Evolutionary conservation across 495 filamentous ascomycete species (phyloP).

Genomic region (Halenospora varia): DNA sequence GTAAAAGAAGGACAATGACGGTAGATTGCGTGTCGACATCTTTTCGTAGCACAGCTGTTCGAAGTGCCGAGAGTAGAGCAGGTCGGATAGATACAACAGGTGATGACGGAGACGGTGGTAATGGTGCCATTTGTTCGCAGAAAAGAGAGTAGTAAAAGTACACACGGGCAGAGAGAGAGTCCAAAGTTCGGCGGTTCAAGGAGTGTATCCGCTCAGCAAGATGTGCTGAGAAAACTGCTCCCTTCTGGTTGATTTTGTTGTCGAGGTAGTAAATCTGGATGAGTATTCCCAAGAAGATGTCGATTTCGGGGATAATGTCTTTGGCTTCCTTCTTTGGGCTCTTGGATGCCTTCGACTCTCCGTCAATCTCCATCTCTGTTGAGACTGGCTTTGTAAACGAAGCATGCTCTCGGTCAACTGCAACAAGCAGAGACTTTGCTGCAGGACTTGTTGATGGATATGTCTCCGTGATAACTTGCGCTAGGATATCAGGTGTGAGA

Average conservation of each 20-base stretch:
- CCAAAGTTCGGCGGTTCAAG: conserved; percentile 88
- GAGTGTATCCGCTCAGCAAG: conserved; percentile 80
- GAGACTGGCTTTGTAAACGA: conserved; percentile 47
- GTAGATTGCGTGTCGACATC: conserved; percentile 95
- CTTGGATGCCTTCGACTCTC: conserved; percentile 45
- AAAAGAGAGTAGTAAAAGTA: conserved; percentile 98
- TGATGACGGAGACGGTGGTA: conserved; percentile 82
- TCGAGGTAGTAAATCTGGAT: conserved; percentile 88
- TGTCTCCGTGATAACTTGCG: conserved; percentile 75
- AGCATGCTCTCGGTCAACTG: conserved; percentile 60
- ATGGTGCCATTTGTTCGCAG: conserved; percentile 79
- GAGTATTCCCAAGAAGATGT: conserved; percentile 86
- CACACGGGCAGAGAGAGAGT: conserved; percentile 87
- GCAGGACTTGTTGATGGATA: conserved; percentile 62
- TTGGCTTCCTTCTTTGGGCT: conserved; percentile 54
- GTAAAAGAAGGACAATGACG: conserved; percentile 88
- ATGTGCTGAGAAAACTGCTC: conserved; percentile 75
- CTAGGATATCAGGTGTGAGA: conserved; percentile 74
- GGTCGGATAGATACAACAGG: conserved; percentile 82
- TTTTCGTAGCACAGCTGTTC: conserved; percentile 91
- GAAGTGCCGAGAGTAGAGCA: conserved; percentile 78
- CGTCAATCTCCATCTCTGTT: conserved; percentile 76
- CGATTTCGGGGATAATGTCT: conserved; percentile 83
- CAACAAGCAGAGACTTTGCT: conserved; percentile 65
- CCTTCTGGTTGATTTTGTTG: conserved; percentile 68